These are phyloP conservation scores for Metrosideros polymorpha DNA, from an alignment of 441 rosid species.

Conservation along the genomic window DNA sequence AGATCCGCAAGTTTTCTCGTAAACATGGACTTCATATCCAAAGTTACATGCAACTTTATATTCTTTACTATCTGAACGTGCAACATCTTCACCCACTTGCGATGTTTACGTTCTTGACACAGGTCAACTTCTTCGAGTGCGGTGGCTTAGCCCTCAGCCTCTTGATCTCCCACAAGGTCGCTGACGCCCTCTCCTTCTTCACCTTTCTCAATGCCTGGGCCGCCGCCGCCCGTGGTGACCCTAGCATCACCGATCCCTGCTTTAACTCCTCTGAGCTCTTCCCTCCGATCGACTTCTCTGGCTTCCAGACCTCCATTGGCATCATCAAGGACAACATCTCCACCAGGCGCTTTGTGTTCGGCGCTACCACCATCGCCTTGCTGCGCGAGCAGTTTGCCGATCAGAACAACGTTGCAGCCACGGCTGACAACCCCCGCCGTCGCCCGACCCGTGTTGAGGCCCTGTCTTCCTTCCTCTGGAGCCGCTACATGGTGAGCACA, in stretches of 20 bases:
- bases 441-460: constrained; percentile 17
- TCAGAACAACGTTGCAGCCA: not conserved
- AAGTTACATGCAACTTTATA: no score
- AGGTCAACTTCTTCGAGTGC: constrained; percentile 10
- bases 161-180: constrained; percentile 10
- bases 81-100: not conserved
- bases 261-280: constrained; percentile 5
- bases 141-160: constrained; percentile 16
- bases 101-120: not conserved
- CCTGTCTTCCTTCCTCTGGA: constrained; percentile 18
- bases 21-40: no score
- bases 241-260: not conserved
- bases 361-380: not conserved
- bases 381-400: not conserved
- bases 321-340: not conserved
- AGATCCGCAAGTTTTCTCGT: no score
- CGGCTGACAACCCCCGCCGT: not conserved
- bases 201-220: constrained; percentile 17
- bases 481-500: constrained; percentile 7
- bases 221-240: not conserved
- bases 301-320: not conserved
- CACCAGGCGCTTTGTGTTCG: constrained; percentile 13
- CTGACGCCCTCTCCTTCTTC: constrained; percentile 6
- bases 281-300: constrained; percentile 4
- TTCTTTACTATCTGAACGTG: not conserved